Percentiles rank a stretch among this genome's conserved stretches.
Evolutionary conservation across 1,284 basidiomycete genomes (phyloP).

Genomic region (Moesziomyces sp.): DNA sequence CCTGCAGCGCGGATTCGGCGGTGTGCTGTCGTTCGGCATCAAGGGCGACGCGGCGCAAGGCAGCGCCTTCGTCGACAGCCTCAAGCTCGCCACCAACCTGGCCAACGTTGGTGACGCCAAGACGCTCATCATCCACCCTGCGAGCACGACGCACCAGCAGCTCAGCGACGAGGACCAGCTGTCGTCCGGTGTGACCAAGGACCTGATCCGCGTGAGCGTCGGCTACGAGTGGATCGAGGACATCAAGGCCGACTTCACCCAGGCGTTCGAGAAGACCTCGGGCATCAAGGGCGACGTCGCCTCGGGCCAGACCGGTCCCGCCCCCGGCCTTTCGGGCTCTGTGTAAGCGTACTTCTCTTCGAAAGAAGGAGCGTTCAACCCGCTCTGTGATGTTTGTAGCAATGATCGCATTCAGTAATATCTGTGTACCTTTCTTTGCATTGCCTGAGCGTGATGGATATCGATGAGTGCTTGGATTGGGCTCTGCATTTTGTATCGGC

Average conservation of each 20-base stretch:
- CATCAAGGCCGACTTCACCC: slow-evolving; percentile 81
- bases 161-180: slow-evolving; percentile 77
- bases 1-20: slow-evolving; percentile 73
- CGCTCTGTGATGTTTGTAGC: slow-evolving; percentile 1
- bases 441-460: too few relatives aligned
- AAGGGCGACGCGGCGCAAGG: slow-evolving; percentile 76
- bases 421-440: neutral
- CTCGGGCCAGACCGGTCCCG: slow-evolving; percentile 43
- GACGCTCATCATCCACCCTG: slow-evolving; percentile 74
- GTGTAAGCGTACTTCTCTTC: slow-evolving; percentile 14
- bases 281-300: slow-evolving; percentile 44
- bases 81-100: slow-evolving; percentile 74
- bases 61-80: slow-evolving; percentile 77
- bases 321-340: slow-evolving; percentile 52
- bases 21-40: slow-evolving; percentile 83
- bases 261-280: slow-evolving; percentile 70
- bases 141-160: slow-evolving; percentile 85
- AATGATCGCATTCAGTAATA: neutral
- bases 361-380: slow-evolving; percentile 16
- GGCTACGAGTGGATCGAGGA: slow-evolving; percentile 84
- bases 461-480: too few relatives aligned
- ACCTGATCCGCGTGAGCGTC: slow-evolving; percentile 80
- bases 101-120: slow-evolving; percentile 65
- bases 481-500: too few relatives aligned
- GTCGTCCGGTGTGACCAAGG: slow-evolving; percentile 79